These are phyloP conservation scores for Eucalyptus lansdowneana DNA, from an alignment of 345 rosid species.

Conservation along the genomic window DNA sequence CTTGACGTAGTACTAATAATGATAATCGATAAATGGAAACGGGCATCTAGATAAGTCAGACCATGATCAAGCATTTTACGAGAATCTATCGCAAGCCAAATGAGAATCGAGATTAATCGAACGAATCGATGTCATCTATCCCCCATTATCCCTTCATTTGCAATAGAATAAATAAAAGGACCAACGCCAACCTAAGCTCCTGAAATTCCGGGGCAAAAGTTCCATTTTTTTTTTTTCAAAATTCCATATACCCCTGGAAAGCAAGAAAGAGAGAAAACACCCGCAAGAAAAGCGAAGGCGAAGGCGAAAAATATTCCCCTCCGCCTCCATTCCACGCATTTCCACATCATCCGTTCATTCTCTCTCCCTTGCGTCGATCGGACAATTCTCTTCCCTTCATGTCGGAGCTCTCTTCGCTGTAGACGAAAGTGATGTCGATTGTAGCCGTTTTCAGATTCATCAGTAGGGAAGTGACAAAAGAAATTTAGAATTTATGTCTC, in stretches of 20 bases:
- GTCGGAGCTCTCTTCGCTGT: too few species aligned
- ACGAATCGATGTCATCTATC: too few species aligned
- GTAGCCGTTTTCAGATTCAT: too few species aligned
- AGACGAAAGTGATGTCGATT: too few species aligned
- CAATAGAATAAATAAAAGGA: too few species aligned
- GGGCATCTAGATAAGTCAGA: not conserved
- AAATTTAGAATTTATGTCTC: too few species aligned
- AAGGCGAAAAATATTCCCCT: not conserved
- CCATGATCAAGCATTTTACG: not conserved
- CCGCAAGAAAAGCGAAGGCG: not conserved
- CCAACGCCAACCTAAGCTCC: not conserved
- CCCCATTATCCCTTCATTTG: too few species aligned
- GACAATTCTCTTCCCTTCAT: slow-evolving; percentile 35
- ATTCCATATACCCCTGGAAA: not conserved
- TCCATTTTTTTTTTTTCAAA: too few species aligned
- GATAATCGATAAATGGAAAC: not conserved
- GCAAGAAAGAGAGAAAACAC: not conserved
- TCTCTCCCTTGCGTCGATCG: not conserved
- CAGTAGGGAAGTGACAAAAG: too few species aligned
- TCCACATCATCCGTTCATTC: not conserved
- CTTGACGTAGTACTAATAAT: not conserved
- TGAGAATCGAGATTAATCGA: not conserved
- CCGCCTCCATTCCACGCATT: not conserved
- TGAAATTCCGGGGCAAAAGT: not conserved
- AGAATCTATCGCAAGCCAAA: not conserved